A percentile compares a stretch with the other conserved stretches of the same genome.
These are phyloP conservation scores for Corniculantispora saksenae DNA, from an alignment of 2,329 filamentous ascomycete genomes.

Conservation along the genomic window DNA sequence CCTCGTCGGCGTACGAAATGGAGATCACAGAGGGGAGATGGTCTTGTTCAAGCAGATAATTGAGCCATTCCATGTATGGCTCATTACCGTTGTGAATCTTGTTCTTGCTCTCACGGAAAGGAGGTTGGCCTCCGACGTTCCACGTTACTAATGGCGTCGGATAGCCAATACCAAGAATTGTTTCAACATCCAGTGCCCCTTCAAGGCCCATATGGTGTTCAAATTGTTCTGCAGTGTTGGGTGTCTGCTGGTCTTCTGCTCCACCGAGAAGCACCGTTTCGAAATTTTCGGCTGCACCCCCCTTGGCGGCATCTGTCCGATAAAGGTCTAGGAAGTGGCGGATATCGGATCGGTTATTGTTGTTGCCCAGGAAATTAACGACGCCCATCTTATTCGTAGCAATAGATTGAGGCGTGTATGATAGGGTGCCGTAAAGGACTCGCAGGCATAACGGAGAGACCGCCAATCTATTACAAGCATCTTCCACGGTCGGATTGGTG, in stretches of 20 bases:
- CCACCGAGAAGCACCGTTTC: slow-evolving; percentile 4
- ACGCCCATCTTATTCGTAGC: slow-evolving; percentile 17
- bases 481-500: background rate
- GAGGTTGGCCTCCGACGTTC: slow-evolving; percentile 14
- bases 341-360: slow-evolving; percentile 20
- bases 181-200: slow-evolving; percentile 11
- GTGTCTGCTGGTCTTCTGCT: slow-evolving; percentile 10
- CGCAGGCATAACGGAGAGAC: slow-evolving; percentile 18
- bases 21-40: slow-evolving; percentile 61
- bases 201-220: slow-evolving; percentile 9
- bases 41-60: slow-evolving; percentile 55
- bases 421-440: slow-evolving; percentile 16
- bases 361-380: slow-evolving; percentile 20
- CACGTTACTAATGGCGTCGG: slow-evolving; percentile 16
- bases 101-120: slow-evolving; percentile 17
- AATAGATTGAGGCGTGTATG: slow-evolving; percentile 8
- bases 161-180: slow-evolving; percentile 15
- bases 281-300: slow-evolving; percentile 7
- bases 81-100: slow-evolving; percentile 57
- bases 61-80: slow-evolving; percentile 66
- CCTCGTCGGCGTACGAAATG: slow-evolving; percentile 68
- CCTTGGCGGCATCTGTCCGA: slow-evolving; percentile 2
- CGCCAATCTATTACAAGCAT: slow-evolving; percentile 17
- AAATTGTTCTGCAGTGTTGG: slow-evolving; percentile 17
- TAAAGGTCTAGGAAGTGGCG: background rate